These are phyloP conservation scores for Taxillus chinensis DNA, from an alignment of 164 flowering plant genomes.

Conservation along the genomic window DNA sequence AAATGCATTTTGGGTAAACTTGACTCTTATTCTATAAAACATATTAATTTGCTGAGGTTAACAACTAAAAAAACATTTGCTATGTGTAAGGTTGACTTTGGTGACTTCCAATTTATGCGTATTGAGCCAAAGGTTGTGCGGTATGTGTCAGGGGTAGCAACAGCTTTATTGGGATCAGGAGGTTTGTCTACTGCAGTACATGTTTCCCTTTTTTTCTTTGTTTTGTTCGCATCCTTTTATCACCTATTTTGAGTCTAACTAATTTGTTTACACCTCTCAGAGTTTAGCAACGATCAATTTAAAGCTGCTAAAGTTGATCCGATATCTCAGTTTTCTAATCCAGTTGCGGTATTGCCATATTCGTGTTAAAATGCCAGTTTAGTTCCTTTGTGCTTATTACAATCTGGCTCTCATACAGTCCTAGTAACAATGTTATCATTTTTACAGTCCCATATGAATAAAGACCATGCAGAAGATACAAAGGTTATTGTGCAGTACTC, in stretches of 20 bases:
- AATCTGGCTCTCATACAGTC: neutral
- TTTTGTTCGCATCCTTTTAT: neutral
- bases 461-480: constrained; percentile 88
- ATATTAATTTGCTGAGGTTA: neutral
- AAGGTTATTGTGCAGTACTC: constrained; percentile 69
- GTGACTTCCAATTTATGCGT: constrained; percentile 83
- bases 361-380: neutral
- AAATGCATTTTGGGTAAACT: constrained; percentile 73
- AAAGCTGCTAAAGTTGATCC: constrained; percentile 77
- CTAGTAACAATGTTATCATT: neutral
- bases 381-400: neutral
- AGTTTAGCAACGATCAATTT: constrained; percentile 53
- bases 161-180: constrained; percentile 84
- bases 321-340: constrained; percentile 76
- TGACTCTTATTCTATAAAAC: neutral
- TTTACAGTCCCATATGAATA: constrained; percentile 89
- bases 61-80: constrained; percentile 6
- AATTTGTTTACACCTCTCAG: constrained; percentile 25
- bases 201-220: neutral
- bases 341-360: constrained; percentile 49
- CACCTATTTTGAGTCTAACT: neutral
- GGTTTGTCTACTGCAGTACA: constrained; percentile 30
- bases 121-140: constrained; percentile 78
- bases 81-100: constrained; percentile 77
- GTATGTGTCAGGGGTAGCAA: constrained; percentile 90